Base-by-base conservation (phyloP, 148 eudicot species). In the Linanthus parryae region DNA sequence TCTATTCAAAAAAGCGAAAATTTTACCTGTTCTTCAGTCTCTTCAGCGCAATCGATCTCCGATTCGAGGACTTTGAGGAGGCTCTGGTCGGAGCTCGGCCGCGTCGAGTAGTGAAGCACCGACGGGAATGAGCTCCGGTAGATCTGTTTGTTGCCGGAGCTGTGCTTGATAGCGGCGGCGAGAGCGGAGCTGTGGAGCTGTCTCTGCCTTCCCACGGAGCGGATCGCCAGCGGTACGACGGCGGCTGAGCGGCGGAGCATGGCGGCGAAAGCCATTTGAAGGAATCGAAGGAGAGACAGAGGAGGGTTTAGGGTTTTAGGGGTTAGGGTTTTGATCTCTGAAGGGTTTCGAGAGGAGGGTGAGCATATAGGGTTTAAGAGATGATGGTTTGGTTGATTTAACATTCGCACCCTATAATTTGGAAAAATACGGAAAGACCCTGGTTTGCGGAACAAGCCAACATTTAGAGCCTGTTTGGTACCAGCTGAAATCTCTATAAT, bases 41-140 rank as follows among this genome's bases (percentile, higher is more conserved):
- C 81, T 7, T 63, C 57, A 41, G 80, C 85, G 41, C 72, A 74
- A 4, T 60, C 38, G 41, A 89, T 76, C 62, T 89, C 95, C 22
- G 69, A 52, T 1, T 75, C 66, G 15, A 89, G 35, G 19, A 80
- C 74, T 38, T 61, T 58, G 12, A 89, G 33, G 24, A 89, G 81
- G 23, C 65, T 58, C 33, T 56, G 57, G 42, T 78, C 83, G 12
- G 80, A 57, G 15, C 46, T 35, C 17, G 65, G 23, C 23, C 9
- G 24, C 1, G 73, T 56, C 3, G 43, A 66, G 61, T 47, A 63
- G 44, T 35, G 62, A 45, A 54, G 67, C 49, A 44, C 23, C 2
- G 77, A 41, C 53, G 78, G 67, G 46, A 61, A 25, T 48, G 70
- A 49, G 50, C 57, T 61, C 68, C 26, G 71, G 38, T 30, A 33